phyloP scores from a whole-genome alignment of 208 protist genomes.

The Borovskyia barvae region DNA sequence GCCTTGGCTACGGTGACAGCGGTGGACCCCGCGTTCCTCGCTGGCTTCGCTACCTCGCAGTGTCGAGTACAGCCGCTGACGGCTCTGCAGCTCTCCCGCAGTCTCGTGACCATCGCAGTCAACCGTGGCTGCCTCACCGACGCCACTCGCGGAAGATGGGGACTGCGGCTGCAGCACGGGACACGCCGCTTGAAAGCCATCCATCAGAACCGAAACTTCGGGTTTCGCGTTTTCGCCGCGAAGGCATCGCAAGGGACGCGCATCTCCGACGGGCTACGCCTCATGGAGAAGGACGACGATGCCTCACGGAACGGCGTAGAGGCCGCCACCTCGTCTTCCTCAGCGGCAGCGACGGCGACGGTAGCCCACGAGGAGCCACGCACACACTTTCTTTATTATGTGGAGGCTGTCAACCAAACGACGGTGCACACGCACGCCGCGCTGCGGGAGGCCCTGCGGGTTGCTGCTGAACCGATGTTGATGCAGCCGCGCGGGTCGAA shows the following conservation, averaged over 20 bases:
- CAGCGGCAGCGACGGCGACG: conserved; percentile 4
- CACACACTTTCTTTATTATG: conserved; percentile 36
- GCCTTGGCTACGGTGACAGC: background rate
- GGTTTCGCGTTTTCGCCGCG: conserved; percentile 69
- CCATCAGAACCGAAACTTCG: conserved; percentile 53
- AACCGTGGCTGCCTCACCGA: conserved; percentile 44
- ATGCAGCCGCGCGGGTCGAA: background rate
- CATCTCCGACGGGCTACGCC: conserved; percentile 52
- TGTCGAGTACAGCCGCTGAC: conserved; percentile 29
- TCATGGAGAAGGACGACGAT: too few species aligned
- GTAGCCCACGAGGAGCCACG: background rate
- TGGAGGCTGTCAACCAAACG: conserved; percentile 53
- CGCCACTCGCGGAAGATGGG: conserved; percentile 50
- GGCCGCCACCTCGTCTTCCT: background rate
- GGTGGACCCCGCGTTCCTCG: conserved; percentile 17
- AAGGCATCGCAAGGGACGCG: conserved; percentile 64
- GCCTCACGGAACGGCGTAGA: background rate
- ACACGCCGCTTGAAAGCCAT: conserved; percentile 50
- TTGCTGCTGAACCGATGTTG: conserved; percentile 12
- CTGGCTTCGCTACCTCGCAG: conserved; percentile 21
- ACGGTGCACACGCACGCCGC: conserved; percentile 26
- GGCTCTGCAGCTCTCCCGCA: conserved; percentile 24
- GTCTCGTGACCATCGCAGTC: conserved; percentile 66
- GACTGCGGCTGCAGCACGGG: conserved; percentile 60
- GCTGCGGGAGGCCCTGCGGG: conserved; percentile 23